phyloP scores from a whole-genome alignment of 768 basidiomycete species.

The Suillus tomentosus region DNA sequence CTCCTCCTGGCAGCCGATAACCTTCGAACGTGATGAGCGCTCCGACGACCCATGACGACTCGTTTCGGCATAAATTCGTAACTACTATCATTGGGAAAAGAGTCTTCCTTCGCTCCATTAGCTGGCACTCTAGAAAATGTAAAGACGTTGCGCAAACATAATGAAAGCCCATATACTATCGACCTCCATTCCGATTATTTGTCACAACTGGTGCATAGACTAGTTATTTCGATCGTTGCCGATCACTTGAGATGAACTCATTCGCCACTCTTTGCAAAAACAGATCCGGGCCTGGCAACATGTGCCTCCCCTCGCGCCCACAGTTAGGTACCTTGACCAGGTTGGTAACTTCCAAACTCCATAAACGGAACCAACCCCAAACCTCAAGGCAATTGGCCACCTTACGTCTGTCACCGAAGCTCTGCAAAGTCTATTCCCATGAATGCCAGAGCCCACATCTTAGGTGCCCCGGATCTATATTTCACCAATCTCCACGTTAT shows the following conservation, averaged over 20 bases:
- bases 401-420: constrained; percentile 1
- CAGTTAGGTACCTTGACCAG: not conserved
- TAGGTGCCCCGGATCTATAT: not conserved
- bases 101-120: not conserved
- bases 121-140: not conserved
- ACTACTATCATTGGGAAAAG: not conserved
- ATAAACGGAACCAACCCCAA: not conserved
- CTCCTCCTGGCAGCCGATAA: not conserved
- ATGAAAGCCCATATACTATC: not conserved
- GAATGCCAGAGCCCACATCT: not conserved
- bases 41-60: not conserved
- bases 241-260: not conserved
- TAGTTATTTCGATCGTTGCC: not conserved
- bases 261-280: not conserved
- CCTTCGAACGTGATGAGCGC: not conserved
- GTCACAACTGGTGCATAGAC: not conserved
- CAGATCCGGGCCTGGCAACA: too few relatives aligned
- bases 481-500: not conserved
- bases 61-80: not conserved
- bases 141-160: not conserved
- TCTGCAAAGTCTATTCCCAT: not conserved
- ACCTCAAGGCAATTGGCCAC: not conserved
- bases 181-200: too few relatives aligned
- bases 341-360: not conserved
- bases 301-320: too few relatives aligned